Percentiles rank a stretch among this genome's conserved stretches.
Evolutionary conservation across 192 early-diverging fungal species (phyloP).

Genomic region (Paraglomus brasilianum): DNA sequence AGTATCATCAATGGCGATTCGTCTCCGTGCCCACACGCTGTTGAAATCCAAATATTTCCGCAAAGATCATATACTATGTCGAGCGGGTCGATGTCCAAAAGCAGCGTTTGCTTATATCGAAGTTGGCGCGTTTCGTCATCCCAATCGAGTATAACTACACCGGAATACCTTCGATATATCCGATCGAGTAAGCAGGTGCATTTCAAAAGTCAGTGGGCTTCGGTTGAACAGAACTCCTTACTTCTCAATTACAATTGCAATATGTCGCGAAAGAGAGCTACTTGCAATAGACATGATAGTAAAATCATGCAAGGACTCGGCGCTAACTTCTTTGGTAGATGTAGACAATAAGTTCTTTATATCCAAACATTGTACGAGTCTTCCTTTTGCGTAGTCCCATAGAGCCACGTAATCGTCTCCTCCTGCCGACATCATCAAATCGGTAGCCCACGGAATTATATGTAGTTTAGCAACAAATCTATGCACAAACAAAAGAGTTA

Average conservation of each 20-base stretch:
- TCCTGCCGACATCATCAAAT: conserved; percentile 72
- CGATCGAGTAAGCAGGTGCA: neutral
- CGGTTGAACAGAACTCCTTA: conserved; percentile 25
- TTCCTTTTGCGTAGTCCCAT: conserved; percentile 71
- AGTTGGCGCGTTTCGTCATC: conserved; percentile 35
- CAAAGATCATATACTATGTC: conserved; percentile 44
- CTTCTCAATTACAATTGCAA: conserved; percentile 52
- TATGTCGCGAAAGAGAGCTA: conserved; percentile 37
- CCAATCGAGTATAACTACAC: conserved; percentile 41
- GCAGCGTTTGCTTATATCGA: conserved; percentile 35
- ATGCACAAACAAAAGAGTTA: neutral
- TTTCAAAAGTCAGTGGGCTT: neutral
- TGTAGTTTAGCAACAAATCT: conserved; percentile 74
- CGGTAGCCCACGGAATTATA: conserved; percentile 52
- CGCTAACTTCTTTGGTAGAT: conserved; percentile 34
- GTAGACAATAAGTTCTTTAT: conserved; percentile 45
- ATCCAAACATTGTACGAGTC: conserved; percentile 66
- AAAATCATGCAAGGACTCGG: conserved; percentile 36
- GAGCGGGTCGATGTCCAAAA: conserved; percentile 35
- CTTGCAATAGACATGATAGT: conserved; percentile 41
- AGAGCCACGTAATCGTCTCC: conserved; percentile 78
- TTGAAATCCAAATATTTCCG: conserved; percentile 52
- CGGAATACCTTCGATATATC: conserved; percentile 37
- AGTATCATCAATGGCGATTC: conserved; percentile 26
- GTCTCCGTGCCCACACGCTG: conserved; percentile 6